Base-by-base conservation (phyloP, 495 filamentous ascomycete genomes). In the Podospora bellae-mahoneyi region DNA sequence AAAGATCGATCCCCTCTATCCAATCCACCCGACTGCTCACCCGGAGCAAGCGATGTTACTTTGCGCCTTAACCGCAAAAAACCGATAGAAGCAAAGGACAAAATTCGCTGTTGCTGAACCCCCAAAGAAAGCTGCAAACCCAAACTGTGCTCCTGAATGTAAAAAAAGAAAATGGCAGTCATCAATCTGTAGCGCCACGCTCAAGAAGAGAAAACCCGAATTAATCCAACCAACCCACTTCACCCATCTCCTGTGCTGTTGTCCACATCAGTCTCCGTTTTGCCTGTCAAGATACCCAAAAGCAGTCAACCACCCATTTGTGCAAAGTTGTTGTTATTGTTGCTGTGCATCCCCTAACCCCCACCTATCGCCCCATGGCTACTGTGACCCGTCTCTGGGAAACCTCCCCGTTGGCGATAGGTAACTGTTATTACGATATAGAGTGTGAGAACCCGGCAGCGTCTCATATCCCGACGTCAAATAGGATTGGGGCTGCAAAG, bases 391-490 rank as follows among this genome's bases (percentile, higher is more conserved):
- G 13, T 58, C 23, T 13, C 15, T 48, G 9, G 39, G 39, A 48
- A 48, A 48, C 1, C 39, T 48, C 39, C 39, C 39, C 7, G 39
- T 10, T 1, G 39, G 39, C 39, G 39, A 48, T 10, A 48, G 13
- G 13, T 48, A 48, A 48, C 55, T 26, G 55, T 58, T 58, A n/a
- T 19, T 58, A n/a, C n/a, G 55, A 23, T 58, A 58, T n/a, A 58
- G 18, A 58, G n/a, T 19, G 10, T 58, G 55, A 58, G 55, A 5
- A 58, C n/a, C 55, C n/a, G 55, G 55, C 39, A 48, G 39, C 39
- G 9, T 10, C 9, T 48, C 39, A 13, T 48, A 48, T 10, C 39
- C 15, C 39, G 15, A 16, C 39, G 9, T 16, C 39, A 48, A 10
- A 10, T 48, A 48, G 2, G 39, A 13, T 10, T 48, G 39, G 9